phyloP scores from a whole-genome alignment of 176 grass and related monocot genomes.

The Aegilops tauschii region DNA sequence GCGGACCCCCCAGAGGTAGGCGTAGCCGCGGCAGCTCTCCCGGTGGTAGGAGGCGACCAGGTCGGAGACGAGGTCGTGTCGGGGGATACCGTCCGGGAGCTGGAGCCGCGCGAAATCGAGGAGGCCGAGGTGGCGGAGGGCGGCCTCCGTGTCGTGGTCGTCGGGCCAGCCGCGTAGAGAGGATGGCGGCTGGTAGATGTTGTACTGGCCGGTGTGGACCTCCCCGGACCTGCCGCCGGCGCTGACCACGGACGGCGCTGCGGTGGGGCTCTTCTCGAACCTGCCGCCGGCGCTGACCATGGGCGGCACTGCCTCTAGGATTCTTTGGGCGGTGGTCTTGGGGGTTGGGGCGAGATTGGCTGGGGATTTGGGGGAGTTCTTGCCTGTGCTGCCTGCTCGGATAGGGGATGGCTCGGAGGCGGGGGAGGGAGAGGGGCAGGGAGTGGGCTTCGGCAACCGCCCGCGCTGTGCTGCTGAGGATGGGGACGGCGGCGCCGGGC shows the following conservation, averaged over 20 bases:
- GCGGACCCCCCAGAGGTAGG: slow-evolving; percentile 31
- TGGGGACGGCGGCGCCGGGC: background rate
- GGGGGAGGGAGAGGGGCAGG: background rate
- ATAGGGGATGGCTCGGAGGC: background rate
- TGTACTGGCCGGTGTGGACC: background rate
- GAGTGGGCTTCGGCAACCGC: too few species aligned
- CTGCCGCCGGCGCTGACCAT: background rate
- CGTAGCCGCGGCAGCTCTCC: slow-evolving; percentile 44
- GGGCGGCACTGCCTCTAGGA: slow-evolving; percentile 22
- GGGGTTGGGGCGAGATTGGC: background rate
- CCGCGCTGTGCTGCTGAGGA: background rate
- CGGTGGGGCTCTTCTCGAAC: background rate
- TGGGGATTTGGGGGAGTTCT: background rate
- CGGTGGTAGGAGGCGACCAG: slow-evolving; percentile 77
- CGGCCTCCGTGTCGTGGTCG: slow-evolving; percentile 28
- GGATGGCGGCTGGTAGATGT: background rate
- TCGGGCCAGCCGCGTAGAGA: background rate
- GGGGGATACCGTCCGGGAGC: slow-evolving; percentile 29
- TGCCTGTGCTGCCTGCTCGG: background rate
- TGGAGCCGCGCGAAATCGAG: slow-evolving; percentile 57
- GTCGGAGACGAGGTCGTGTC: slow-evolving; percentile 41
- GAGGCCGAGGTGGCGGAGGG: slow-evolving; percentile 61
- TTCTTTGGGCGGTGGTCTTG: background rate
- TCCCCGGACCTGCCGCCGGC: background rate
- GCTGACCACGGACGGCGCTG: background rate